Conservation (phyloP, 495 filamentous ascomycete species). For the Daldinia loculata region DNA sequence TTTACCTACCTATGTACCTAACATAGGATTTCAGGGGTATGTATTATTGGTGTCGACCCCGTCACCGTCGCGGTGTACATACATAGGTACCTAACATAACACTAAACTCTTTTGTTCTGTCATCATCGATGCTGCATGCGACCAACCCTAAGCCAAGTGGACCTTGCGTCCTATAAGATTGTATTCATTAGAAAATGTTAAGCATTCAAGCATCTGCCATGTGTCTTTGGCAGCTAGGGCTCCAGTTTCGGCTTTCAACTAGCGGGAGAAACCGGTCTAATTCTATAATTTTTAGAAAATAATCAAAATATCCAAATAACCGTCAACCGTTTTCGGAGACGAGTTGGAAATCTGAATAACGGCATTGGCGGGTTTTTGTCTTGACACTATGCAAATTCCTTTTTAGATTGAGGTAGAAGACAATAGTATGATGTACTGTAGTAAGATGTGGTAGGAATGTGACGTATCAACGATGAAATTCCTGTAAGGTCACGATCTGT, state of each 20-base stretch:
- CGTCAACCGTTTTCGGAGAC: constrained; percentile 34
- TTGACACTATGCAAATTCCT: constrained; percentile 15
- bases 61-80: constrained; percentile 28
- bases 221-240: neutral
- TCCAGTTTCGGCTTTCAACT: constrained; percentile 10
- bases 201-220: constrained; percentile 15
- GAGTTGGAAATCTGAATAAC: constrained; percentile 22
- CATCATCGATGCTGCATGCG: constrained; percentile 33
- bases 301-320: constrained; percentile 27
- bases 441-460: constrained; percentile 21
- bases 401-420: constrained; percentile 12
- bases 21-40: constrained; percentile 23
- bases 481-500: constrained; percentile 41
- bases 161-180: constrained; percentile 35
- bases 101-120: constrained; percentile 11
- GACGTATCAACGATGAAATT: constrained; percentile 41
- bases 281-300: neutral
- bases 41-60: constrained; percentile 30
- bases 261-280: constrained; percentile 38
- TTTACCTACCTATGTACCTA: too few relatives aligned
- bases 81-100: neutral
- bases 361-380: constrained; percentile 25
- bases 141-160: constrained; percentile 33
- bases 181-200: constrained; percentile 36
- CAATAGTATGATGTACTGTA: too few relatives aligned